Evolutionary conservation across 352 stramenopile species (phyloP), one percentile per base, ranked within the genome.

Genomic region (Pythium brassicae): DNA sequence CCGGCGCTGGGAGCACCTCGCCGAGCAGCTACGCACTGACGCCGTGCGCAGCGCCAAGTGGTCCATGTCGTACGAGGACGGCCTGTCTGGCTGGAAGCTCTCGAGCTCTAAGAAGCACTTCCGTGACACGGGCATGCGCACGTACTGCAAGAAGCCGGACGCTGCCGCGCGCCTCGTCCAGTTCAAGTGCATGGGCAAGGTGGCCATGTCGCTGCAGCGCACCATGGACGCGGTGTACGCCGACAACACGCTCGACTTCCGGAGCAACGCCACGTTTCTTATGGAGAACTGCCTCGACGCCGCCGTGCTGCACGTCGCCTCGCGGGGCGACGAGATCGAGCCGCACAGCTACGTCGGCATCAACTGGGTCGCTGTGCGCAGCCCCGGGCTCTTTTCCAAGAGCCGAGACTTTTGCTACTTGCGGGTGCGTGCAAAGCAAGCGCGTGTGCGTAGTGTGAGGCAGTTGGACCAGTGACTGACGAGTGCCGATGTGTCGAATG

Each of bases 71-170:
- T 78, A 78, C 57, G 76, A 87, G 49, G 74, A 87, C 57, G 68
- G 70, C 40, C 58, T 62, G 43, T 74, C 72, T 51, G 76, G 76
- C 7, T 89, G 79, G 79, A 86, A 86, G 26, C 73, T 89, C 40
- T 78, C 63, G 34, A 89, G 79, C 57, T 86, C 76, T 39, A 76
- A 84, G 55, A 75, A 68, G 37, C 74, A 89, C 57, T 87, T 84
- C 45, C 76, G 76, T 50, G 79, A 83, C 46, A 80, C 73, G 17
- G 77, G 79, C 46, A 78, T 86, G 44, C 75, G 75, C 47, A 83
- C 73, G 19, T 87, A 86, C 65, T 82, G 55, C 59, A 60, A 71
- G 55, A 58, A 69, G 53, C 69, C 71, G 47, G 54, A 68, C 35
- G 72, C 53, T 61, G 57, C 29, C 50, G 53, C 73, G 23, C 70